Evolutionary conservation across 1,139 yeast species (phyloP), one percentile per base, ranked within the genome.

Genomic region (Saccharomyces hybrid): DNA sequence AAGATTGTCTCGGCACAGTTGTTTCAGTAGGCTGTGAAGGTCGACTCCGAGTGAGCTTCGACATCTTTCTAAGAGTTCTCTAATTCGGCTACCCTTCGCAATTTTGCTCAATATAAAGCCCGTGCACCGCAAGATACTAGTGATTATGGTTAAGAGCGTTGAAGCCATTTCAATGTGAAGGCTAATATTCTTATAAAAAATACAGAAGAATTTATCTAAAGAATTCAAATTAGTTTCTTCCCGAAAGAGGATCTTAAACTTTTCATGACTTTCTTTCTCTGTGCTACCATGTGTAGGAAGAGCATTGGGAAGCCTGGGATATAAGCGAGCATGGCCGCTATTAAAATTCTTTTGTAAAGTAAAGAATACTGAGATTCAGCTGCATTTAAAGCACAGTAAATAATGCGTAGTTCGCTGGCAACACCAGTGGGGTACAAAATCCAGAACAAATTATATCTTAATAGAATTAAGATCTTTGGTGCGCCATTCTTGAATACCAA

Each of bases 401-500:
- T 78, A 73, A 90, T 81, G 52, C 77, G 66, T 60, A 88, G 77
- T 69, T 93, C 99, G 57, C 95, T 83, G 3, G 87, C 81, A 16
- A 93, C 97, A 5, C 99, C 99, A 38, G 88, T 72, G 26, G 99
- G 99, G 67, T 93, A 93, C 63, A 93, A 77, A 2, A 89, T 81
- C 63, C 81, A 80, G 71, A 93, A 93, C 29, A 91, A 76, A 58
- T 88, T 86, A 75, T 91, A 93, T 67, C 99, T 80, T 62, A 89
- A 74, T 79, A 86, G 81, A 29, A 84, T 80, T 60, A 93, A 76
- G 68, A 78, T 69, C 50, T 71, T 68, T 16, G 90, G 87, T 0
- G 76, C 70, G 1, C 80, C 82, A 4, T 77, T 75, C 27, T 58
- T 53, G 14, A 54, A 47, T 5, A 60, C 54, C 32, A 66, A 55